A percentile compares a stretch with the other conserved stretches of the same genome.
Evolutionary conservation across 495 filamentous ascomycete species (phyloP).

Genomic region (Cudoniella acicularis): DNA sequence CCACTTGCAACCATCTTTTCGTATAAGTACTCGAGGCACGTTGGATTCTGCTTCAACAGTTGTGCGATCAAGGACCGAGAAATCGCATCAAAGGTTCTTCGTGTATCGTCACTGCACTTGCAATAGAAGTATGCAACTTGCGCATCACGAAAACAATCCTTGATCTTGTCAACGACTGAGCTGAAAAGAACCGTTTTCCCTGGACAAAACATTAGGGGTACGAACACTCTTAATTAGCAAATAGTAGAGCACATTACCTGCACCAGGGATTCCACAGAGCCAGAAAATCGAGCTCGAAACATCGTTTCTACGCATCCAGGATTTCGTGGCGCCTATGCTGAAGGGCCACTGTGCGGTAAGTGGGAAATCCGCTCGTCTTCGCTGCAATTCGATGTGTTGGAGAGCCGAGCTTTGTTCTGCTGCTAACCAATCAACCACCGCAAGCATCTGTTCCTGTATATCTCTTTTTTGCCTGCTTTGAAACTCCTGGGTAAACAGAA

Average conservation of each 20-base stretch:
- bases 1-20: background rate
- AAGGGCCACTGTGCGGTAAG: background rate
- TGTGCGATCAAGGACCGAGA: background rate
- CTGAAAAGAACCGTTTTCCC: background rate
- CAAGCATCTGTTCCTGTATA: background rate
- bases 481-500: background rate
- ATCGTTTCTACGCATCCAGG: background rate
- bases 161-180: background rate
- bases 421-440: too few relatives aligned
- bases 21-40: background rate
- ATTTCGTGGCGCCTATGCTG: background rate
- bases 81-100: background rate
- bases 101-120: background rate
- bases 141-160: background rate
- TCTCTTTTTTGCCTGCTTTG: background rate
- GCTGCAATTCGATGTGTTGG: background rate
- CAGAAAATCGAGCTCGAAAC: background rate
- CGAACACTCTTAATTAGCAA: too few relatives aligned
- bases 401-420: background rate
- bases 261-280: background rate
- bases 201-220: too few relatives aligned
- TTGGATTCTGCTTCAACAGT: background rate
- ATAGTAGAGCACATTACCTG: background rate
- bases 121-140: background rate
- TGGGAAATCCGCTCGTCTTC: background rate